A percentile compares a stretch with the other conserved stretches of the same genome.
Evolutionary conservation across 2,329 filamentous ascomycete species (phyloP).

Genomic region (Pseudopyricularia cyperi): DNA sequence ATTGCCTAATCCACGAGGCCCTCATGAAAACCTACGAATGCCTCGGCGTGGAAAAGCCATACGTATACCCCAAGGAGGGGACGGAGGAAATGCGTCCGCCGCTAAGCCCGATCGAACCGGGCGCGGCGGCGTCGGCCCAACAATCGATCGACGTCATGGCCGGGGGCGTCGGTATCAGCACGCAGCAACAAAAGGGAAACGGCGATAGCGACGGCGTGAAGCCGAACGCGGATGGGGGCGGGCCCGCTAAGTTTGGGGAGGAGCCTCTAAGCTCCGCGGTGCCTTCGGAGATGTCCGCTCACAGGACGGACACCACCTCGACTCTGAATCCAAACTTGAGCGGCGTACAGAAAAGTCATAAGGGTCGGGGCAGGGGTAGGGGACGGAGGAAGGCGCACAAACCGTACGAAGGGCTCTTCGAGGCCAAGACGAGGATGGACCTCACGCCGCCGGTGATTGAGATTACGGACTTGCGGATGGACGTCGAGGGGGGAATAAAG

Average conservation of each 20-base stretch:
- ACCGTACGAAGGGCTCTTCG: slow-evolving; percentile 5
- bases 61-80: slow-evolving; percentile 15
- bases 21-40: slow-evolving; percentile 35
- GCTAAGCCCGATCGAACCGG: slow-evolving; percentile 37
- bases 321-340: not conserved
- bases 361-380: not conserved
- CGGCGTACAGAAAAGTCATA: not conserved
- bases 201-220: not conserved
- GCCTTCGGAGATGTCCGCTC: not conserved
- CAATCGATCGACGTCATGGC: not conserved
- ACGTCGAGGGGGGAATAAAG: slow-evolving; percentile 34
- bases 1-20: slow-evolving; percentile 45
- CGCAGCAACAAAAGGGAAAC: not conserved
- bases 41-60: slow-evolving; percentile 36
- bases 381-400: not conserved
- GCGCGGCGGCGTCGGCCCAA: slow-evolving; percentile 31
- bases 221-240: not conserved
- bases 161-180: not conserved
- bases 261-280: not conserved
- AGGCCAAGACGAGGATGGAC: slow-evolving; percentile 34
- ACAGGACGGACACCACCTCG: not conserved
- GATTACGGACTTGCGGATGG: slow-evolving; percentile 35
- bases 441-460: slow-evolving; percentile 34
- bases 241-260: not conserved
- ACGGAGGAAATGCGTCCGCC: slow-evolving; percentile 28